Conservation (phyloP, 2,329 filamentous ascomycete genomes). For the Ophiostoma himal-ulmi region DNA sequence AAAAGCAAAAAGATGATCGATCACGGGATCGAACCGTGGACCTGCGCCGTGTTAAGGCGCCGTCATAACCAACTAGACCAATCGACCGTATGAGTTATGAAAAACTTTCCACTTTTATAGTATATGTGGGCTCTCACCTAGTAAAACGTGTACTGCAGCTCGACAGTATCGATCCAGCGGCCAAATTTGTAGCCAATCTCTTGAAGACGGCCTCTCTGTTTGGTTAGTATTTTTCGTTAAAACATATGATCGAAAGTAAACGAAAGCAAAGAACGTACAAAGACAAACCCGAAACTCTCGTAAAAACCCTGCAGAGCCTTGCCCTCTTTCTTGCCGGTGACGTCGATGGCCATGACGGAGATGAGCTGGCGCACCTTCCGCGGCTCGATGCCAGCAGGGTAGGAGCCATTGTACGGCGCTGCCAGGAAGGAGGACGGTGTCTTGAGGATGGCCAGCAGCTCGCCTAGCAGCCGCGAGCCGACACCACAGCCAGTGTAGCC, state of each 20-base stretch:
- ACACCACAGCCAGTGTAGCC: constrained; percentile 14
- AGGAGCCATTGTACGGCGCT: background rate
- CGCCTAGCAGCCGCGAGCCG: constrained; percentile 15
- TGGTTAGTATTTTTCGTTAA: background rate
- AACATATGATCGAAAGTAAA: background rate
- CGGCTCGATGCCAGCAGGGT: background rate
- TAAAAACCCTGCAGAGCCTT: background rate
- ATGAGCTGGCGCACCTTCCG: background rate
- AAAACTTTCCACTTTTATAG: no score
- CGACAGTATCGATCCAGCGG: constrained; percentile 5
- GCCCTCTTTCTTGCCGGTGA: background rate
- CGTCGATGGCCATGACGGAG: background rate
- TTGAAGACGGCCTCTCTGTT: background rate
- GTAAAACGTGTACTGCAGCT: background rate
- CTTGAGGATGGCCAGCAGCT: constrained; percentile 11
- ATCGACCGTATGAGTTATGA: background rate
- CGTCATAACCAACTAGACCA: constrained; percentile 18
- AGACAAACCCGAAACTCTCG: background rate
- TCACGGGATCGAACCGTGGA: constrained; percentile 16
- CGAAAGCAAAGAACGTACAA: background rate
- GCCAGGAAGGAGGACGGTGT: background rate
- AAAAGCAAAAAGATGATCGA: constrained; percentile 8
- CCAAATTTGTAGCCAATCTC: background rate
- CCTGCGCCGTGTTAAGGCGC: constrained; percentile 15
- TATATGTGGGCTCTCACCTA: background rate